Conservation (phyloP, 805 yeast genomes). For the Metschnikowia proteae region DNA sequence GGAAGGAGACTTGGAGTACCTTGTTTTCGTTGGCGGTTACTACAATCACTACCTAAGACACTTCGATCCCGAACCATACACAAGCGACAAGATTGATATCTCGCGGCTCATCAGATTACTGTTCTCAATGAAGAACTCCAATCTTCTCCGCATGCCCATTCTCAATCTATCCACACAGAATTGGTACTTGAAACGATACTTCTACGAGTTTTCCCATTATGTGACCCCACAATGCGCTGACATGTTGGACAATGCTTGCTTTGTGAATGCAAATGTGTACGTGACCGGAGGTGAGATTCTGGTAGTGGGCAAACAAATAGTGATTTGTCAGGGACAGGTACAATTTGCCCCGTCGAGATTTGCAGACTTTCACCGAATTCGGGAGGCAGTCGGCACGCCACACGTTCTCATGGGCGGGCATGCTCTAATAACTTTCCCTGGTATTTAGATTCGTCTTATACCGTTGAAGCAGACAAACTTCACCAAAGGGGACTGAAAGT, state of each 20-base stretch:
- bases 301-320: conserved; percentile 33
- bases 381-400: conserved; percentile 17
- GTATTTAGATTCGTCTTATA: conserved; percentile 19
- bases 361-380: conserved; percentile 22
- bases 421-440: conserved; percentile 36
- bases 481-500: no score
- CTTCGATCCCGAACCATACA: conserved; percentile 28
- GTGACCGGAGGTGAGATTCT: conserved; percentile 32
- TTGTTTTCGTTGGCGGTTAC: conserved; percentile 40
- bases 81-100: conserved; percentile 34
- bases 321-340: conserved; percentile 36
- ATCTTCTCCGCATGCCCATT: conserved; percentile 31
- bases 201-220: conserved; percentile 23
- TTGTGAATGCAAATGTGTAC: conserved; percentile 28
- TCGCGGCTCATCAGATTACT: conserved; percentile 30
- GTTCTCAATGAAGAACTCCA: conserved; percentile 25
- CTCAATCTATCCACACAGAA: conserved; percentile 38
- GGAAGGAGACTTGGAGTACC: conserved; percentile 31
- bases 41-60: conserved; percentile 34
- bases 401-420: conserved; percentile 35
- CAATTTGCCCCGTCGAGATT: conserved; percentile 30
- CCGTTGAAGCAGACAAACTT: no score
- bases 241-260: conserved; percentile 17
- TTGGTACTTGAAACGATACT: conserved; percentile 37
- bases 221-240: conserved; percentile 24